These are phyloP conservation scores for Salix arbutifolia DNA, from an alignment of 345 rosid genomes.

Conservation along the genomic window DNA sequence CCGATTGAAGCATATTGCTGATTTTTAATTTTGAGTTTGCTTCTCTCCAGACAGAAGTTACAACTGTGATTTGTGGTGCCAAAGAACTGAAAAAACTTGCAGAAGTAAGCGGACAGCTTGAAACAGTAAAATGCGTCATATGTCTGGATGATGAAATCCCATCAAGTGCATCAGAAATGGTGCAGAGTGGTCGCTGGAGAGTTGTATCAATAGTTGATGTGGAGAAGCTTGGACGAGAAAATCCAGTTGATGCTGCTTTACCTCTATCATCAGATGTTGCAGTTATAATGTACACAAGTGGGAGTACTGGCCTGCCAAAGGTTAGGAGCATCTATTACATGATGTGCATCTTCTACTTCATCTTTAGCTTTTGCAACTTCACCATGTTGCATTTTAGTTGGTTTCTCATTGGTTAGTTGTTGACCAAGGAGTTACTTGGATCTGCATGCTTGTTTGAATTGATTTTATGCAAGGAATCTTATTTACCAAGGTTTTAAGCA, in stretches of 20 bases:
- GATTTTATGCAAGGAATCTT: background rate
- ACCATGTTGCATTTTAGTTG: background rate
- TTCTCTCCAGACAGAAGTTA: slow-evolving; percentile 74
- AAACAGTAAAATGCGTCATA: slow-evolving; percentile 73
- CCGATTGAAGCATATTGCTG: background rate
- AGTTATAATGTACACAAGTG: slow-evolving; percentile 98
- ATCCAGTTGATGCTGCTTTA: slow-evolving; percentile 59
- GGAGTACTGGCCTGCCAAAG: slow-evolving; percentile 98
- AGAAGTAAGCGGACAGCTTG: slow-evolving; percentile 83
- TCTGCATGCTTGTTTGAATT: background rate
- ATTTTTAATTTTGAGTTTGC: slow-evolving; percentile 4
- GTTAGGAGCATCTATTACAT: slow-evolving; percentile 35
- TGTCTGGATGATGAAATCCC: slow-evolving; percentile 83
- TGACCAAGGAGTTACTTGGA: background rate
- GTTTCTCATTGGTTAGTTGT: background rate
- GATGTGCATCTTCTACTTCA: background rate
- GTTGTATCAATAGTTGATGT: slow-evolving; percentile 57
- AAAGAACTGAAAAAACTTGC: slow-evolving; percentile 82
- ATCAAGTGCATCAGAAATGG: slow-evolving; percentile 40
- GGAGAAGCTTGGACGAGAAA: slow-evolving; percentile 68
- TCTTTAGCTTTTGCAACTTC: slow-evolving; percentile 3
- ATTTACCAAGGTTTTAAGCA: background rate
- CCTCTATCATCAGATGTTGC: slow-evolving; percentile 82
- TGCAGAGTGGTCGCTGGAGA: slow-evolving; percentile 53
- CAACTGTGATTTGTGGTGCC: slow-evolving; percentile 83